Evolutionary conservation across 2,329 filamentous ascomycete species (phyloP).

Genomic region (Aureobasidium sp.): DNA sequence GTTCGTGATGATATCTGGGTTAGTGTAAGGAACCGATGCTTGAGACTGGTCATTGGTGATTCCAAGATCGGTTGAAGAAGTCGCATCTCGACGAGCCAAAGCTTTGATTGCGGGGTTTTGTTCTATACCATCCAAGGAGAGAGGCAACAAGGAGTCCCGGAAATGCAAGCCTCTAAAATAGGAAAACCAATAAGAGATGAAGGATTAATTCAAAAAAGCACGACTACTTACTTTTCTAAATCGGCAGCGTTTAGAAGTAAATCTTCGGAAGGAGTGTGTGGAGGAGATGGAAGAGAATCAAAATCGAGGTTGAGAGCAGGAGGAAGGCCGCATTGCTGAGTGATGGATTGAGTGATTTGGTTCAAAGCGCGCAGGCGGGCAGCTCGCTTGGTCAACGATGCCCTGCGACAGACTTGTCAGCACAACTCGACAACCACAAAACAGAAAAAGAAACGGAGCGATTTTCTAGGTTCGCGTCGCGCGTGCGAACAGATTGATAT

Average conservation of each 20-base stretch:
- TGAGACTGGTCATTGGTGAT: background rate
- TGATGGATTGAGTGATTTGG: conserved; percentile 61
- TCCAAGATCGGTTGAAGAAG: background rate
- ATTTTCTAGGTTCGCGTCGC: conserved; percentile 32
- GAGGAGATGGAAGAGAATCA: conserved; percentile 28
- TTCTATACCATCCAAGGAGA: conserved; percentile 13
- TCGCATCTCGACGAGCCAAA: background rate
- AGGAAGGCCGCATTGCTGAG: conserved; percentile 13
- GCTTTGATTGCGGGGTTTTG: conserved; percentile 8
- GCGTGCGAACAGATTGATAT: conserved; percentile 19
- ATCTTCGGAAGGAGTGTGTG: conserved; percentile 40
- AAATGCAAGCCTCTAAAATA: conserved; percentile 45
- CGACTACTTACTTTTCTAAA: conserved; percentile 43
- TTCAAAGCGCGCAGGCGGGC: conserved; percentile 85
- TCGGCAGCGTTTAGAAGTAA: conserved; percentile 50
- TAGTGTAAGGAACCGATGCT: background rate
- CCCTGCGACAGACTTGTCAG: conserved; percentile 23
- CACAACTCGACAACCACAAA: conserved; percentile 30
- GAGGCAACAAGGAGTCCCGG: conserved; percentile 45
- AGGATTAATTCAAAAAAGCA: conserved; percentile 2
- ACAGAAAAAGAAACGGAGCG: conserved; percentile 29
- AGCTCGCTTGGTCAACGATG: conserved; percentile 69
- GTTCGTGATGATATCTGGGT: background rate
- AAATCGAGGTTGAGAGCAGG: conserved; percentile 42
- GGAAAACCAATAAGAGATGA: background rate